These are phyloP conservation scores for Brettanomyces sp. DNA, from an alignment of 805 yeast genomes.

Conservation along the genomic window DNA sequence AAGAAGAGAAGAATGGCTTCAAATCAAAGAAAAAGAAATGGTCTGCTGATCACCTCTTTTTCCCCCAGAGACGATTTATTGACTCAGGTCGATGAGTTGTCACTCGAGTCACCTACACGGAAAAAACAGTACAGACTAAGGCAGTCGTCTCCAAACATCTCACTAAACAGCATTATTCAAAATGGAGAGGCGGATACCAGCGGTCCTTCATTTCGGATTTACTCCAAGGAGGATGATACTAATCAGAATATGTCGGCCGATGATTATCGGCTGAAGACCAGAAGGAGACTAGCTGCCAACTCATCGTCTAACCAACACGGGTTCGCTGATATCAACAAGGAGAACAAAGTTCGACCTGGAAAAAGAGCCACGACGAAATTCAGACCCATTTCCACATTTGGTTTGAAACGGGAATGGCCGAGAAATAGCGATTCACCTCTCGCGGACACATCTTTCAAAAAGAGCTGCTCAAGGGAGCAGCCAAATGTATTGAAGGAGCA, in stretches of 20 bases:
- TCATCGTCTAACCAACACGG: not conserved
- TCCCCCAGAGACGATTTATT: too few relatives aligned
- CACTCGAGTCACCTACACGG: too few relatives aligned
- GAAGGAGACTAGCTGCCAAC: not conserved
- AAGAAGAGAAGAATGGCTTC: too few relatives aligned
- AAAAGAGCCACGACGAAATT: not conserved
- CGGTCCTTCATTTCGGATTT: not conserved
- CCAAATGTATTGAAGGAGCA: not conserved
- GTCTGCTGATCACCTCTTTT: too few relatives aligned
- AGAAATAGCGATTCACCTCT: too few relatives aligned
- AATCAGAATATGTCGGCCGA: not conserved
- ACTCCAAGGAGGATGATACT: not conserved
- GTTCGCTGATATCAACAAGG: not conserved
- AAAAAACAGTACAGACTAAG: not conserved
- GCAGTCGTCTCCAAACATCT: slow-evolving; percentile 1
- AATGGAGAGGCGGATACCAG: not conserved
- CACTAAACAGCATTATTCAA: slow-evolving; percentile 1
- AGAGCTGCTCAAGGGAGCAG: too few relatives aligned
- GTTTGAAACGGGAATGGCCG: too few relatives aligned
- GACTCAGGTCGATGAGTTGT: too few relatives aligned
- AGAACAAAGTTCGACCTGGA: not conserved
- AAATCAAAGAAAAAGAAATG: too few relatives aligned
- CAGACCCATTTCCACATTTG: too few relatives aligned
- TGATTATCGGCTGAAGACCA: not conserved
- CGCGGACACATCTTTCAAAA: too few relatives aligned